phyloP scores from a whole-genome alignment of 2,329 filamentous ascomycete genomes.

The Thyridium curvatum region DNA sequence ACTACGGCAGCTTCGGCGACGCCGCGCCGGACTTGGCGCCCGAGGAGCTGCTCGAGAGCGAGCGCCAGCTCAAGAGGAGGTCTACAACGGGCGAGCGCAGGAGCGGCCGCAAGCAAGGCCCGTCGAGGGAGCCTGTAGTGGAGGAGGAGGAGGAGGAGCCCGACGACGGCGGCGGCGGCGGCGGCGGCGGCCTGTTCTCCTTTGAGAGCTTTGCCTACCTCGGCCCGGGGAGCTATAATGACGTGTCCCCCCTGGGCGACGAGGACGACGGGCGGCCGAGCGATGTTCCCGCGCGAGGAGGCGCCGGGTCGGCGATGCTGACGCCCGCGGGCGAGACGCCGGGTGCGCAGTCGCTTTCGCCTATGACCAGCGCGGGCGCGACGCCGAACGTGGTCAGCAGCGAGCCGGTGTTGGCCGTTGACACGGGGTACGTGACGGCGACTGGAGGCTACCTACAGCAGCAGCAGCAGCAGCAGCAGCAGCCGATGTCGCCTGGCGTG shows the following conservation, averaged over 20 bases:
- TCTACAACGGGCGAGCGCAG: constrained; percentile 12
- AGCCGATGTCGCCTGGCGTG: constrained; percentile 10
- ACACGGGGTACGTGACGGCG: not conserved
- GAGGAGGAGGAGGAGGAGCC: constrained; percentile 23
- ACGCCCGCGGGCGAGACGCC: not conserved
- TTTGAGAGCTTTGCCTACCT: constrained; percentile 49
- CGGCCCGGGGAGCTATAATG: constrained; percentile 37
- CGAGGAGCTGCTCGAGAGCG: constrained; percentile 47
- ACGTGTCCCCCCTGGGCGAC: constrained; percentile 38
- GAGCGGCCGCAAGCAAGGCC: constrained; percentile 11
- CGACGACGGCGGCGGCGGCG: constrained; percentile 13
- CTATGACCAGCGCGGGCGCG: constrained; percentile 1
- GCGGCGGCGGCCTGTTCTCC: constrained; percentile 20
- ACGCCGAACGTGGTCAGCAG: constrained; percentile 2
- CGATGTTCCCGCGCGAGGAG: not conserved
- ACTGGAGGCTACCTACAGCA: too few species aligned
- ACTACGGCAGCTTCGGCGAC: constrained; percentile 25
- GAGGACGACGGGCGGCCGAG: constrained; percentile 12
- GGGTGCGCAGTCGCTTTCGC: not conserved
- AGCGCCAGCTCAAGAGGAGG: constrained; percentile 38
- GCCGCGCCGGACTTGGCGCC: constrained; percentile 34
- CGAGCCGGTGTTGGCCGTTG: not conserved
- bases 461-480: not conserved
- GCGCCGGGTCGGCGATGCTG: not conserved
- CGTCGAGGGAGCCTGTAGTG: constrained; percentile 10